phyloP scores from a whole-genome alignment of 2,329 filamentous ascomycete genomes.

The Pleochaeta shiraiana region DNA sequence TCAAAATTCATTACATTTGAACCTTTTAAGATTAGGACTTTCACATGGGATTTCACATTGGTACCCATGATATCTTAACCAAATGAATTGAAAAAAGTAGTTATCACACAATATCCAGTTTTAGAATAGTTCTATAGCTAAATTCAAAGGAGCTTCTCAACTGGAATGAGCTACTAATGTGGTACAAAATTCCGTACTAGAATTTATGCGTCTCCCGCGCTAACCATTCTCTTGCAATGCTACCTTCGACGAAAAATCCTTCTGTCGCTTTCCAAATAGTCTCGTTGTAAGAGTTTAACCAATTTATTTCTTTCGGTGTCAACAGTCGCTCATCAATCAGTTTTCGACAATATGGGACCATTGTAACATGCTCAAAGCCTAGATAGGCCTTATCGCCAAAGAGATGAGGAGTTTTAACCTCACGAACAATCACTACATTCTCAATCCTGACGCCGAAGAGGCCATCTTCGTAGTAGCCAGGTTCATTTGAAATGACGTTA shows the following conservation, averaged over 20 bases:
- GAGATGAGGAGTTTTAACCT: conserved; percentile 65
- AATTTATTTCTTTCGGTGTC: conserved; percentile 52
- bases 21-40: too few species aligned
- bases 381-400: conserved; percentile 92
- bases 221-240: conserved; percentile 56
- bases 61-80: too few species aligned
- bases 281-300: conserved; percentile 70
- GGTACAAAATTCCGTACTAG: too few species aligned
- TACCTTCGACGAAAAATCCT: conserved; percentile 50
- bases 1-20: too few species aligned
- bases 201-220: conserved; percentile 71
- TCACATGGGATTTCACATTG: too few species aligned
- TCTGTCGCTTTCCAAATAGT: conserved; percentile 69
- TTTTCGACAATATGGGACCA: conserved; percentile 86
- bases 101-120: too few species aligned
- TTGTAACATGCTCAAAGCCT: conserved; percentile 91
- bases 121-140: too few species aligned
- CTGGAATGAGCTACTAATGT: too few species aligned
- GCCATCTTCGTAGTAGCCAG: conserved; percentile 93
- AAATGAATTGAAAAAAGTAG: too few species aligned
- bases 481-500: conserved; percentile 91
- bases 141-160: too few species aligned
- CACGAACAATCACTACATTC: conserved; percentile 79
- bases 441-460: conserved; percentile 91
- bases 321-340: conserved; percentile 58